These are phyloP conservation scores for Saksenaea vasiformis DNA, from an alignment of 371 early-diverging fungal species.

Conservation along the genomic window DNA sequence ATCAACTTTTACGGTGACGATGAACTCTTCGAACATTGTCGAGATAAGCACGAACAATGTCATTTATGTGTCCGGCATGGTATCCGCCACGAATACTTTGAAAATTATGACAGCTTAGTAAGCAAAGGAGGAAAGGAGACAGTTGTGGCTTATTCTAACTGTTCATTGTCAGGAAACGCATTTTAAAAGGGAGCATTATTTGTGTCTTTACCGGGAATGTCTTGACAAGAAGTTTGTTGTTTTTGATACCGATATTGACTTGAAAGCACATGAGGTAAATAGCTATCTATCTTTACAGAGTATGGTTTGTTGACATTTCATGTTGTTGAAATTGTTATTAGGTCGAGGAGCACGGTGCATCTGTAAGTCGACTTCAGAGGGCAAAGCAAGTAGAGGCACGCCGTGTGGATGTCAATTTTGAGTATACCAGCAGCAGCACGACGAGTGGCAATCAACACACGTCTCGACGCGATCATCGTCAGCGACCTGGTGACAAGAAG, in stretches of 20 bases:
- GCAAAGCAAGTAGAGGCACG: conserved; percentile 45
- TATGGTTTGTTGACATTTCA: no score
- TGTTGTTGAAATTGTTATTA: no score
- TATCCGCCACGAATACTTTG: conserved; percentile 83
- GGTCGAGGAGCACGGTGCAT: conserved; percentile 51
- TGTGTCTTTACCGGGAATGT: conserved; percentile 82
- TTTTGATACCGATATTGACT: conserved; percentile 87
- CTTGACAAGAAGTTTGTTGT: conserved; percentile 96
- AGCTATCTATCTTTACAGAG: no score
- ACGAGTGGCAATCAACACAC: conserved; percentile 8
- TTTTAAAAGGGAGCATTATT: conserved; percentile 80
- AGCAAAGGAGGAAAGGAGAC: conserved; percentile 12
- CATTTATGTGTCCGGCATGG: conserved; percentile 80
- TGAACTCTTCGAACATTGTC: conserved; percentile 91
- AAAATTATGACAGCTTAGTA: conserved; percentile 80
- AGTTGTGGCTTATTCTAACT: not conserved
- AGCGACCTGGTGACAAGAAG: not conserved
- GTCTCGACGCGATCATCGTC: not conserved
- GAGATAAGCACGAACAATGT: conserved; percentile 94
- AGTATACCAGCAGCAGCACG: conserved; percentile 51
- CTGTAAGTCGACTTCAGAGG: conserved; percentile 31
- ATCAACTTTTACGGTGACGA: conserved; percentile 84
- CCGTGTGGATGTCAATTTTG: conserved; percentile 58
- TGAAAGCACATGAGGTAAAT: conserved; percentile 82
- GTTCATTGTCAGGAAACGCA: conserved; percentile 71